Evolutionary conservation across 2,329 filamentous ascomycete genomes (phyloP), one percentile per base, ranked within the genome.

Genomic region (Monosporascus sp.): DNA sequence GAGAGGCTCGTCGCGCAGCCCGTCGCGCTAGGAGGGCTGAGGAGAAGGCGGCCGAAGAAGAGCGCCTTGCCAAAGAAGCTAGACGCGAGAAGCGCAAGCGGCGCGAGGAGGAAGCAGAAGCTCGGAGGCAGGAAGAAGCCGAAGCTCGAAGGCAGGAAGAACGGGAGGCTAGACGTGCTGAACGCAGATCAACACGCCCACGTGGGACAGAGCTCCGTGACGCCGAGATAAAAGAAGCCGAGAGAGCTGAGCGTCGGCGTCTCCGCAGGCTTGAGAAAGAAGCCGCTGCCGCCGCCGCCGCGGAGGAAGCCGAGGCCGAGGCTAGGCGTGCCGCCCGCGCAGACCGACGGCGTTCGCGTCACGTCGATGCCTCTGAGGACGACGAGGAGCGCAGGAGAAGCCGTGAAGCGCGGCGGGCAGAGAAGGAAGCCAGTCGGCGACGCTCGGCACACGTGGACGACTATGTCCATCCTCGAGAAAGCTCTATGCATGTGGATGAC

Each of bases 1-100:
- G 77, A 25, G 86, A 88, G 65, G 82, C 80, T 22, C 79, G 83
- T 47, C 79, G 78, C 45, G 82, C 81, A 31, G 83, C 83, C 52
- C 82, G 85, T n/a, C 80, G 79, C 52, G 78, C 82, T 1, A 79
- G 75, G 49, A 79, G 78, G 17, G 76, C 79, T 2, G 81, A 84
- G 52, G 77, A 82, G 24, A 75, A 70, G 46, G 75, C 73, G 6
- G 58, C 74, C 4, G 70, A 85, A 51, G 83, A 86, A 48, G 73
- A 78, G 6, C 80, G 80, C 46, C 75, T 74, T 31, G 75, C 74
- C 6, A 83, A 82, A 59, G 81, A 82, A 45, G 73, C 76, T 20
- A 74, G 80, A 7, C 77, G 79, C 31, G 80, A 84, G 56, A 75
- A 77, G 41, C 79, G 77, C 38, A 75, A 76, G 48, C 77, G 72